Base-by-base conservation (phyloP, 1,284 basidiomycete species). In the Trichosporon faecale region DNA sequence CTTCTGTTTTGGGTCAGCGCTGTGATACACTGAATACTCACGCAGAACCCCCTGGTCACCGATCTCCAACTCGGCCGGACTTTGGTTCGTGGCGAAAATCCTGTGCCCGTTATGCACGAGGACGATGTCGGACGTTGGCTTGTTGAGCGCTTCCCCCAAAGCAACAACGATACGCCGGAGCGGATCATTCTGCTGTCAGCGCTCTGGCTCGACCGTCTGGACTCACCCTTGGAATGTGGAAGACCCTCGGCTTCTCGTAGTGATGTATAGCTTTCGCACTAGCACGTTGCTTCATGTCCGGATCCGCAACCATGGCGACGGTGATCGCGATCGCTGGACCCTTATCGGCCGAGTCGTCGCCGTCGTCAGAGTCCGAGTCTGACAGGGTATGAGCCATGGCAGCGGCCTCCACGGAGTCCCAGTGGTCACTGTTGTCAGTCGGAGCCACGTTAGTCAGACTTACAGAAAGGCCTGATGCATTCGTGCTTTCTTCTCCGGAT, bases 241-340 rank as follows among this genome's bases (percentile, higher is more conserved):
- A 71, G 0, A 69, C 65, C 18, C 76, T 70, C 11, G 55, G 64
- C 25, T 74, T 76, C 70, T 78, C 74, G 61, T 75, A 81, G 23
- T 72, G 66, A 21, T 69, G 64, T 3, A 79, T 68, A 3, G 79
- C 79, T 8, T 67, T 71, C n/a, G 70, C 69, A 55, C 77, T 76
- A 0, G 29, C 72, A 68, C 14, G 40, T 63, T 44, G 52, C 68
- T 29, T 57, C 29, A 71, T 71, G 16, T 71, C 74, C 0, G 76
- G 75, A 63, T 79, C 77, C 1, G 73, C 74, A 16, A 78, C 73
- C 79, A 82, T 81, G 16, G 63, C 29, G 3, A 81, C 71, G 0
- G 68, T 69, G 60, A 82, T 72, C 3, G 31, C 46, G 21, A 78
- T 72, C 1, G 46, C 72, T 1, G 37, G 68, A 5, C 37, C 66